Evolutionary conservation across 1,139 yeast species (phyloP), one percentile per base, ranked within the genome.

Genomic region (Lodderomyces oxycetoniae): DNA sequence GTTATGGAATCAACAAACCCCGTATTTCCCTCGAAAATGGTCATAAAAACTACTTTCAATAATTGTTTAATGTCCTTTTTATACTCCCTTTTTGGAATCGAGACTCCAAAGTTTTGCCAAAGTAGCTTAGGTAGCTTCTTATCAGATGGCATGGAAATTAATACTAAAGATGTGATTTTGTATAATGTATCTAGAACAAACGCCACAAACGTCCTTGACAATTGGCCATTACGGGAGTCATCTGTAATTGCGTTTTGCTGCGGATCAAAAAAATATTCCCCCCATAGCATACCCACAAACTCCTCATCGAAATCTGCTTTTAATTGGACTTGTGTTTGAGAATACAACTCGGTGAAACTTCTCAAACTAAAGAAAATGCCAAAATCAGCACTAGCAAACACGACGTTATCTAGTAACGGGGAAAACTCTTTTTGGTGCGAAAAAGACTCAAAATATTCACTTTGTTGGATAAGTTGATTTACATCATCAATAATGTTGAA

Each of bases 161-260:
- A 48, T 0, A 85, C 63, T 27, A 76, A 71, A 0, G 87, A 68
- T 32, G 80, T 62, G 4, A 89, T 53, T 51, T 91, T 89, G 59
- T 89, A 91, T 5, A 93, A 49, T 0, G 98, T 98, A 13, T 75
- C 78, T 12, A 88, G 60, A 7, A 91, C 67, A 45, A 88, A 83
- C 39, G 73, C 70, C 10, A 77, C 72, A 53, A 89, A 89, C 0
- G 89, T 59, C 36, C 87, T 59, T 15, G 65, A 54, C 2, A 53
- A 38, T 1, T 53, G 38, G 3, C 55, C 51, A 5, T 53, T 55
- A 4, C 50, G 41, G 1, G 69, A 57, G 25, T 55, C 53, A 0
- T 55, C 54, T 0, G 71, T 56, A 46, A 87, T 79, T 37, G 61
- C 67, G 19, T 70, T 63, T 0, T 57, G 48, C 0, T 53, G 52